Base-by-base conservation (phyloP, 192 early-diverging fungal species). In the Cetraspora pellucida region DNA sequence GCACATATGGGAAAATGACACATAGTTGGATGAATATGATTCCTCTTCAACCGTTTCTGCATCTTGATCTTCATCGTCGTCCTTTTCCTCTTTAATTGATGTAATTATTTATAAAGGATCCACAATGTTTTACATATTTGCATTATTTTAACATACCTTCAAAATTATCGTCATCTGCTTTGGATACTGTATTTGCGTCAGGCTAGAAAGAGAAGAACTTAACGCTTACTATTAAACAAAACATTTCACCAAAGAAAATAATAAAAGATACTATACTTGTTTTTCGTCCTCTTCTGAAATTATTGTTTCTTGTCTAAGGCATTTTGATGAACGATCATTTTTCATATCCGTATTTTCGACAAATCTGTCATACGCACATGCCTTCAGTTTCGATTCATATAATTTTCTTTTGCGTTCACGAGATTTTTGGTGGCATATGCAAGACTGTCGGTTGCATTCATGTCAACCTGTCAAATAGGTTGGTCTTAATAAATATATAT, bases 101-200 rank as follows among this genome's bases (percentile, higher is more conserved):
- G n/a, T n/a, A n/a, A n/a, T n/a, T n/a, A n/a, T n/a, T n/a, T n/a
- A n/a, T n/a, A n/a, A n/a, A n/a, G n/a, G n/a, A n/a, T n/a, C n/a
- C n/a, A n/a, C n/a, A n/a, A n/a, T n/a, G n/a, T n/a, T n/a, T n/a
- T n/a, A n/a, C n/a, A n/a, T n/a, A n/a, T n/a, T n/a, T n/a, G n/a
- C n/a, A n/a, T n/a, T n/a, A n/a, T n/a, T n/a, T n/a, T n/a, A n/a
- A n/a, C n/a, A 66, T 71, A 54, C 50, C 25, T n/a, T 71, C 50
- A 71, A 71, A 71, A 52, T 71, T 54, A 71, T 71, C 50, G 27
- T 70, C 68, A 70, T 70, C 68, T 70, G 49, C 68, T 70, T 70
- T 52, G 68, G 28, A 14, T 49, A 71, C 0, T 54, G 50, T 71
- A 54, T 71, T 71, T 71, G 69, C 14, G 25, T 71, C 50, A 54